Percentiles rank a stretch among this genome's conserved stretches.
These are phyloP conservation scores for Pascua sp. DNA, from an alignment of 1,284 basidiomycete genomes.

Conservation along the genomic window DNA sequence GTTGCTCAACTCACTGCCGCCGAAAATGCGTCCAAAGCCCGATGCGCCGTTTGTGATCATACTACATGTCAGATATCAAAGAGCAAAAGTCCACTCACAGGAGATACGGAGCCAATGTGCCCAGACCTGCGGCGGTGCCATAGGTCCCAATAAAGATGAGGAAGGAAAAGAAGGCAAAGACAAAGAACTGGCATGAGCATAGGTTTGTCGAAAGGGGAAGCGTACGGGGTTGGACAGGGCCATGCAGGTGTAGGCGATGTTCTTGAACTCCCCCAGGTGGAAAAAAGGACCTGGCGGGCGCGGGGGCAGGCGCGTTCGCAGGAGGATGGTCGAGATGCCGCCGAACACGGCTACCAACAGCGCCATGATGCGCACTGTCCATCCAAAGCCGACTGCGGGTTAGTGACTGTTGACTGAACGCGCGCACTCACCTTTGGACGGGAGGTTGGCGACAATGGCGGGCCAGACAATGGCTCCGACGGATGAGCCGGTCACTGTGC, in stretches of 20 bases:
- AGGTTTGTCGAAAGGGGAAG: no score
- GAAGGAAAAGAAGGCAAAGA: slow-evolving; percentile 35
- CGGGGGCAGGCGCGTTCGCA: slow-evolving; percentile 36
- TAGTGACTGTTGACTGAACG: no score
- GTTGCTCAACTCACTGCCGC: slow-evolving; percentile 11
- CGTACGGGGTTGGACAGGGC: slow-evolving; percentile 6
- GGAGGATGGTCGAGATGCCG: slow-evolving; percentile 23
- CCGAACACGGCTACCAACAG: slow-evolving; percentile 28
- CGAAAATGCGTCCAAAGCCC: slow-evolving; percentile 29
- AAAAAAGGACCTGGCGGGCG: slow-evolving; percentile 34
- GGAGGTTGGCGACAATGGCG: slow-evolving; percentile 36
- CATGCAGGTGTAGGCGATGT: slow-evolving; percentile 28
- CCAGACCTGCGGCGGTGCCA: slow-evolving; percentile 27
- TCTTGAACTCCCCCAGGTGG: slow-evolving; percentile 32
- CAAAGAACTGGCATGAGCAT: slow-evolving; percentile 21
- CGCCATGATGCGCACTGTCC: slow-evolving; percentile 40
- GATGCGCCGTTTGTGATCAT: slow-evolving; percentile 37
- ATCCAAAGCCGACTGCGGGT: slow-evolving; percentile 34
- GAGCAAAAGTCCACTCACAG: slow-evolving; percentile 7
- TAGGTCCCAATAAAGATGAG: slow-evolving; percentile 40
- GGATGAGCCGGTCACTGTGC: slow-evolving; percentile 28
- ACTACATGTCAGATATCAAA: no score
- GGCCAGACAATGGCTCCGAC: slow-evolving; percentile 41
- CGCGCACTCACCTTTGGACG: slow-evolving; percentile 23
- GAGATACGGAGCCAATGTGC: slow-evolving; percentile 35